A percentile compares a stretch with the other conserved stretches of the same genome.
Evolutionary conservation across 148 eudicot species (phyloP).

Genomic region (Heliamphora exappendiculata): DNA sequence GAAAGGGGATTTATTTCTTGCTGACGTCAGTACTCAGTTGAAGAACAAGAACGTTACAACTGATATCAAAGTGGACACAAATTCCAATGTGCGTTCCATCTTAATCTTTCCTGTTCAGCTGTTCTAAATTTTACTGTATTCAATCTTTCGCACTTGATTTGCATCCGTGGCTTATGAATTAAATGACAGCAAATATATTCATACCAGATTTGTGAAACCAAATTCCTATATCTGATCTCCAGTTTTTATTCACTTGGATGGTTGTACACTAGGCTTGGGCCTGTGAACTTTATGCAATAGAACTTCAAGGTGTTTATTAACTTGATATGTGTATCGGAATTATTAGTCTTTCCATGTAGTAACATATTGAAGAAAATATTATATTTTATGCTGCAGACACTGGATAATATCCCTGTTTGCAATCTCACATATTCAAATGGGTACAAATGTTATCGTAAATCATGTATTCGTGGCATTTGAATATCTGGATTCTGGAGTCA

Average conservation of each 20-base stretch:
- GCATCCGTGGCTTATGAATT: neutral
- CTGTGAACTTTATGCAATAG: neutral
- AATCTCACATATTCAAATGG: no score
- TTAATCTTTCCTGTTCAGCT: neutral
- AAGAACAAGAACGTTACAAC: slow-evolving; percentile 66
- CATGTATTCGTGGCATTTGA: no score
- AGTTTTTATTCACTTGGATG: neutral
- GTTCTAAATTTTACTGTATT: neutral
- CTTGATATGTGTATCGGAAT: neutral
- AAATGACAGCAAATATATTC: neutral
- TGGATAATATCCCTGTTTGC: no score
- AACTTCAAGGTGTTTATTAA: neutral
- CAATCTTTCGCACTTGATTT: neutral
- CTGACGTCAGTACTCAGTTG: slow-evolving; percentile 62
- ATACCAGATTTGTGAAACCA: neutral
- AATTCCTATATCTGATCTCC: neutral
- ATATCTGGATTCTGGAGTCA: no score
- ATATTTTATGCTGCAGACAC: neutral
- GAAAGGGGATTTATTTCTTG: slow-evolving; percentile 61
- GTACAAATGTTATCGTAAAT: no score
- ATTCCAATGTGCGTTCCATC: slow-evolving; percentile 48
- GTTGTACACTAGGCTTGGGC: neutral
- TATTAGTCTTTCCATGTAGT: neutral
- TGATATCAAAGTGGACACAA: slow-evolving; percentile 76
- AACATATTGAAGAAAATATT: neutral